phyloP scores from a whole-genome alignment of 805 yeast genomes.

The Wickerhamomyces ciferrii region DNA sequence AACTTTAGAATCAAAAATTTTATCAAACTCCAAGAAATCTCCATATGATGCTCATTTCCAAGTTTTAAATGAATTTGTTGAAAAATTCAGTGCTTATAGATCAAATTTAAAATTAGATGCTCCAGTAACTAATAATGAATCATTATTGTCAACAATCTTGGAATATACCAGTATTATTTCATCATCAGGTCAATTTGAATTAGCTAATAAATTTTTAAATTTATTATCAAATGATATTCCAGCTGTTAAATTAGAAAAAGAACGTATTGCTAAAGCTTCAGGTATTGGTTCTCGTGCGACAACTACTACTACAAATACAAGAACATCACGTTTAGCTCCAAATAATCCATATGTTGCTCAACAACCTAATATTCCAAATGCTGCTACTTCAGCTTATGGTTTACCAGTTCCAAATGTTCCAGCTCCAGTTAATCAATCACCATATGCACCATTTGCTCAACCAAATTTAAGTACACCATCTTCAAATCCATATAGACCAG shows the following conservation, averaged over 20 bases:
- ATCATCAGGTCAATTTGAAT: constrained; percentile 75
- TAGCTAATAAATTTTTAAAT: constrained; percentile 67
- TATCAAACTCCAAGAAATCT: constrained; percentile 37
- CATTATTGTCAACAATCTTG: constrained; percentile 46
- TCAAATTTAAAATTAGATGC: constrained; percentile 35
- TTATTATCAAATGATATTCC: constrained; percentile 72
- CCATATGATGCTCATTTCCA: constrained; percentile 81
- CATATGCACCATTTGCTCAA: constrained; percentile 3
- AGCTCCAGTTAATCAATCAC: constrained; percentile 8
- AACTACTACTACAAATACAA: constrained; percentile 4
- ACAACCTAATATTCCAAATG: not conserved
- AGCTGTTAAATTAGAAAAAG: constrained; percentile 68
- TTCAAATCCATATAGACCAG: constrained; percentile 7
- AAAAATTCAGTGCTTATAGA: constrained; percentile 74
- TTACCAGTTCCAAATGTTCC: too few relatives aligned
- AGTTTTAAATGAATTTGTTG: constrained; percentile 76
- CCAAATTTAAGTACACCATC: constrained; percentile 1
- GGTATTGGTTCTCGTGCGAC: constrained; percentile 24
- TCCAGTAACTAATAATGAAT: constrained; percentile 20
- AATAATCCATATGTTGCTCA: constrained; percentile 13
- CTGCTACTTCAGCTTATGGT: not conserved
- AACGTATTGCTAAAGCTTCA: constrained; percentile 69
- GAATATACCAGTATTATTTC: constrained; percentile 82
- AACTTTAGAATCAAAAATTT: constrained; percentile 36
- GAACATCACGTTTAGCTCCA: constrained; percentile 5